Percentiles rank a stretch among this genome's conserved stretches.
These are phyloP conservation scores for Durotheca rogersii DNA, from an alignment of 495 filamentous ascomycete species.

Conservation along the genomic window DNA sequence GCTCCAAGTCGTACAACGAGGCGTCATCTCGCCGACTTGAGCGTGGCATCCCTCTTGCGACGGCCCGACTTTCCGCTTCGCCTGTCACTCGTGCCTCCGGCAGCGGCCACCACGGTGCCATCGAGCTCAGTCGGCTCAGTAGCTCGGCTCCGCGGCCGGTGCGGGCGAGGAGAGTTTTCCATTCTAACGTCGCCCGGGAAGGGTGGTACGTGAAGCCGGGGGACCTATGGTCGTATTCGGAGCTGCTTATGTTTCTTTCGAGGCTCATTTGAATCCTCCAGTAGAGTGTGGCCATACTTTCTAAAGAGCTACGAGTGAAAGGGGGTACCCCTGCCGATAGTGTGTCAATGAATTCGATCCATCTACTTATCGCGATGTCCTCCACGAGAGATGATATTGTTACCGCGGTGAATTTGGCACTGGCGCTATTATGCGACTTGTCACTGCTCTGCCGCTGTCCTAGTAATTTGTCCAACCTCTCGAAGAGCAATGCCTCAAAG, in stretches of 20 bases:
- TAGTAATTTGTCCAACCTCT: too few species aligned
- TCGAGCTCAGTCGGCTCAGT: slow-evolving; percentile 11
- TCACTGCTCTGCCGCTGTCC: slow-evolving; percentile 2
- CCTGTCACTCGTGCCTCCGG: too few species aligned
- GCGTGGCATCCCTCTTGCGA: not conserved
- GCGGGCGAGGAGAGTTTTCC: slow-evolving; percentile 35
- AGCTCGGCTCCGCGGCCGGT: slow-evolving; percentile 29
- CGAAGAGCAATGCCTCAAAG: slow-evolving; percentile 31
- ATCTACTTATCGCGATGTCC: slow-evolving; percentile 34
- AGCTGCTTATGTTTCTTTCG: slow-evolving; percentile 36
- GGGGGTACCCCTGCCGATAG: slow-evolving; percentile 12
- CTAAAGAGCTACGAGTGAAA: not conserved
- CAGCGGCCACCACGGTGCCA: too few species aligned
- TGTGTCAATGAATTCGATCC: slow-evolving; percentile 40
- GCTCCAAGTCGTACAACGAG: slow-evolving; percentile 12
- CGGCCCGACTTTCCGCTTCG: not conserved
- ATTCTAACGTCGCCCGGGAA: slow-evolving; percentile 11
- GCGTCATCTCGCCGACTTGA: not conserved
- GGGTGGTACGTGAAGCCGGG: not conserved
- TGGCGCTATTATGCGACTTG: too few species aligned
- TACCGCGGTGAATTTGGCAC: too few species aligned
- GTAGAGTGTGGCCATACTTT: slow-evolving; percentile 21
- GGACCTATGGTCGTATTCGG: not conserved
- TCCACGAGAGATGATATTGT: slow-evolving; percentile 23
- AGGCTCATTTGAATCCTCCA: slow-evolving; percentile 35